Base-by-base conservation (phyloP, 768 basidiomycete species). In the Tubosaeta sp. region DNA sequence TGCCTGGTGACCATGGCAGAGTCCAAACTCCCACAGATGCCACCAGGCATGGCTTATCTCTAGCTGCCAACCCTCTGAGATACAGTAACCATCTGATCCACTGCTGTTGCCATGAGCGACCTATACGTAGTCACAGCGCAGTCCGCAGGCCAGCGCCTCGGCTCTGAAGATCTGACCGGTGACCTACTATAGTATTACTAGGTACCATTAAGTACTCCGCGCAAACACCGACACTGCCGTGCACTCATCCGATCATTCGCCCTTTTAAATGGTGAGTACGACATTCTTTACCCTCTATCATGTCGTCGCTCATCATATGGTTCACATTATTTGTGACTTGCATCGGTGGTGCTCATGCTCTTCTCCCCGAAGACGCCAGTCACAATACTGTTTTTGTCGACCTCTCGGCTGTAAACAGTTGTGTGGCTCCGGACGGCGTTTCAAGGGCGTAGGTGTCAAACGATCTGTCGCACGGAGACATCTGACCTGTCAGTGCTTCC, bases 401-500 rank as follows among this genome's bases (percentile, higher is more conserved):
- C 34, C 55, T 53, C 31, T 37, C 47, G 5, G 14, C 46, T 25
- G 44, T 44, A 5, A 53, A 58, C 34, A 19, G 44, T 10, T 57
- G 55, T 26, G 39, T 58, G 13, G 47, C 46, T 19, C 57, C 56
- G 7, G 57, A 58, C 39, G 56, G 57, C 34, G 52, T 57, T 38
- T 44, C 57, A 14, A 45, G 57, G 46, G 22, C 45, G 57, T 58
- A 46, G 10, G 57, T 33, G 16, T 26, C 12, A 11, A 10, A n/a
- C 2, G 16, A 2, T n/a, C 6, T n/a, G 9, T n/a, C 14, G 5
- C 26, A 12, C n/a, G 16, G 8, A 43, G 14, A 14, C 11, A 9
- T 14, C 19, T 37, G 42, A 50, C 26, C 43, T 63, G 67, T 45
- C 38, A 61, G 64, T 4, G 71, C 68, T 16, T 69, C 74, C 12